Evolutionary conservation across 768 basidiomycete genomes (phyloP), one percentile per base, ranked within the genome.

Genomic region (Auricularia heimuer): DNA sequence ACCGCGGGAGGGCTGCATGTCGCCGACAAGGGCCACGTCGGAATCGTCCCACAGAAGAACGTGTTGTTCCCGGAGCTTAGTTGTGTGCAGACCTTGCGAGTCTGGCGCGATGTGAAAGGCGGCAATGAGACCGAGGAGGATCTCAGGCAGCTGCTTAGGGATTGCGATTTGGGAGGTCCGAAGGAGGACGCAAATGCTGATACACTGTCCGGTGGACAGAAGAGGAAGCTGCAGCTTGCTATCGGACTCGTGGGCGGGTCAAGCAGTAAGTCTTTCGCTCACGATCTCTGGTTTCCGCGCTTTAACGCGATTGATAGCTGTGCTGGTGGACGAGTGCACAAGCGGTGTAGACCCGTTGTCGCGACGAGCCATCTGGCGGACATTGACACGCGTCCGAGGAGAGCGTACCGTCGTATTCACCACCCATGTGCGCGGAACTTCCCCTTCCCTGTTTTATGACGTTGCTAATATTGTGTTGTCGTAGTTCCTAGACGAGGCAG

Each of bases 281-380:
- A 16, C 18, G 42, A 21, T 33, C 67, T 36, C 34, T 16, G 11
- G 18, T 62, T 56, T 29, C 18, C 21, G 14, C 61, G 54, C 29
- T 67, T 63, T 70, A 45, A 67, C 62, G 45, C 8, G 36, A 4
- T 8, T 12, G 24, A 6, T 47, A 67, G 64, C 63, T 16, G 36
- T 67, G 14, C 36, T 65, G 33, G 65, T 67, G 16, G 65, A 67
- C 61, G 64, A 67, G 35, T 63, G 67, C 21, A 91, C 89, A 1
- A 90, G 88, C 29, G 90, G 90, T 2, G 87, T 93, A 11, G 90
- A 93, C 71, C 90, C 90, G 2, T 74, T 93, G 42, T 90, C 90
- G 64, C 78, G 90, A 62, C 80, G 90, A 37, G 84, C 90, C 1
- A 75, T 93, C 6, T 93, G 90, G 90, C 82, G 85, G 64, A 87